Percentiles rank a stretch among this genome's conserved stretches.
These are phyloP conservation scores for Solanum chilense DNA, from an alignment of 257 asterid species.

Conservation along the genomic window DNA sequence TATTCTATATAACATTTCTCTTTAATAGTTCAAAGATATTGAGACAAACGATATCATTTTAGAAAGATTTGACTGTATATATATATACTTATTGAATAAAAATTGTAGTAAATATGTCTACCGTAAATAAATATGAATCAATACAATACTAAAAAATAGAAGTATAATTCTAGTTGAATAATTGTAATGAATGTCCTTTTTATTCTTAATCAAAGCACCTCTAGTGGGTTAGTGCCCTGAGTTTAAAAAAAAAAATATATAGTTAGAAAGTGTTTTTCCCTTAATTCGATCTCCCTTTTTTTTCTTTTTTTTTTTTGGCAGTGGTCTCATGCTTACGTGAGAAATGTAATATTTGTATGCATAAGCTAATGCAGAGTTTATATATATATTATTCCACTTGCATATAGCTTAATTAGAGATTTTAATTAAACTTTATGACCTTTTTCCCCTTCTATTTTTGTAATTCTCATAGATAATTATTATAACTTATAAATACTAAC, in stretches of 20 bases:
- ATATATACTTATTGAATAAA: too few species aligned
- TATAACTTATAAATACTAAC: neutral
- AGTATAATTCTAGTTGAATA: too few species aligned
- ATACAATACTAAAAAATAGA: too few species aligned
- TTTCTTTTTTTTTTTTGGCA: neutral
- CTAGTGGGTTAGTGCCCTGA: too few species aligned
- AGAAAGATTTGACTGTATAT: too few species aligned
- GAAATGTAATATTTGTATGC: constrained; percentile 25
- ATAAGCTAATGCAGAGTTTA: constrained; percentile 6
- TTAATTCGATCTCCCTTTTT: neutral
- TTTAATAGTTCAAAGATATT: too few species aligned
- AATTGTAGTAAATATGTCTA: too few species aligned
- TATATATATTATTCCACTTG: constrained; percentile 27
- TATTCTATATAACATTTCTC: too few species aligned
- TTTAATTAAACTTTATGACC: neutral
- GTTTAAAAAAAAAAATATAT: too few species aligned
- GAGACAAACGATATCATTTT: neutral
- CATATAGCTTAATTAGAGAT: constrained; percentile 21
- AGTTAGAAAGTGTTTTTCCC: neutral
- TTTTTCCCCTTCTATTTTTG: neutral
- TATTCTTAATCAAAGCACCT: too few species aligned
- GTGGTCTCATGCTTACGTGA: constrained; percentile 23
- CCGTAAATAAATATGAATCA: neutral
- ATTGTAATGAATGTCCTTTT: too few species aligned
- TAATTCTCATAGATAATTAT: neutral